Conservation (phyloP, 371 early-diverging fungal species). For the Rhizopus delemar region DNA sequence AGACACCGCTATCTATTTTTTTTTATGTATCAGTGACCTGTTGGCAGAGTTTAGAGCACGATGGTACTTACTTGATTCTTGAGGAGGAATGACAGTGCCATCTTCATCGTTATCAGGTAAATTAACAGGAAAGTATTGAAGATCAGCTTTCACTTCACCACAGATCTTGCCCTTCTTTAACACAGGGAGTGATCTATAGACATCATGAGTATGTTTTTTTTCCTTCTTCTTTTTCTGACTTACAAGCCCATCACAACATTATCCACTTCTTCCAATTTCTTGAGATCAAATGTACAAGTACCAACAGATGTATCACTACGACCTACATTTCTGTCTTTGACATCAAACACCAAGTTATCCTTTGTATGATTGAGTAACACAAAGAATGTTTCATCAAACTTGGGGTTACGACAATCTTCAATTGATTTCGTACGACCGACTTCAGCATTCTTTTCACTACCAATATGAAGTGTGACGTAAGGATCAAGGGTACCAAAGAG, state of each 20-base stretch:
- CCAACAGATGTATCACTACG: constrained; percentile 46
- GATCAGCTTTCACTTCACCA: constrained; percentile 49
- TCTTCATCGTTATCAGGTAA: constrained; percentile 45
- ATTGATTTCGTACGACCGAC: constrained; percentile 59
- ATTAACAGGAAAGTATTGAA: constrained; percentile 46
- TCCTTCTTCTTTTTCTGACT: constrained; percentile 1
- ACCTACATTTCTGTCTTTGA: constrained; percentile 49
- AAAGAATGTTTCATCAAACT: constrained; percentile 51
- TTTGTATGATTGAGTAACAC: constrained; percentile 42
- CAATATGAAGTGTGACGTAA: constrained; percentile 72
- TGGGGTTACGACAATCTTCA: constrained; percentile 59
- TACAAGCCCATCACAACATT: constrained; percentile 40
- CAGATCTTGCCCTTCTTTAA: constrained; percentile 44
- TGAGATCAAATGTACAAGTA: constrained; percentile 59
- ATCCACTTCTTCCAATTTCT: constrained; percentile 52
- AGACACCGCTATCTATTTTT: constrained; percentile 50
- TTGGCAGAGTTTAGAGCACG: not conserved
- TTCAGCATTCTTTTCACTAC: constrained; percentile 62
- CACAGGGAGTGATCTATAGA: constrained; percentile 33
- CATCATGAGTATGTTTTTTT: not conserved
- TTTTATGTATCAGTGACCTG: not conserved
- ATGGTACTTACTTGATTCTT: constrained; percentile 47
- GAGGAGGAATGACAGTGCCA: constrained; percentile 45
- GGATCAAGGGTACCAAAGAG: constrained; percentile 88
- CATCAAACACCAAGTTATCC: constrained; percentile 37